These are phyloP conservation scores for Rosellinia necatrix DNA, from an alignment of 2,329 filamentous ascomycete species.

Conservation along the genomic window DNA sequence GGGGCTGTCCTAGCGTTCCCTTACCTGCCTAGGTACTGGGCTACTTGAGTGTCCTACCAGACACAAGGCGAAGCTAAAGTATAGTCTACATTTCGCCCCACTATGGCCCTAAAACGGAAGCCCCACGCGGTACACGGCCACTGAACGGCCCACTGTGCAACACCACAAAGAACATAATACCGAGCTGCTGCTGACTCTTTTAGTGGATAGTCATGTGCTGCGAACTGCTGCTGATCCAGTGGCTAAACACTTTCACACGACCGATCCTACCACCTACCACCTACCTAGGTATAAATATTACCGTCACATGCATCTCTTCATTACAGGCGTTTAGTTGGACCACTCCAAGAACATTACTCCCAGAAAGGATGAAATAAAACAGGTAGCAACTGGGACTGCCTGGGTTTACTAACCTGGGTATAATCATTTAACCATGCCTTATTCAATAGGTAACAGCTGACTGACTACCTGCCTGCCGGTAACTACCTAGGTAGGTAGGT, in stretches of 20 bases:
- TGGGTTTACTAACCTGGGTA: too few species aligned
- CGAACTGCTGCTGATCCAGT: constrained; percentile 1
- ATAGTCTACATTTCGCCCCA: too few species aligned
- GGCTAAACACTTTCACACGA: constrained; percentile 4
- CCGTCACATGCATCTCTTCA: constrained; percentile 6
- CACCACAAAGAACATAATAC: neutral
- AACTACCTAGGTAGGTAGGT: too few species aligned
- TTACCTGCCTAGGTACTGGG: neutral
- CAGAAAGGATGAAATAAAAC: too few species aligned
- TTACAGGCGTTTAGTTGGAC: too few species aligned
- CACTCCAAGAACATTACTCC: too few species aligned
- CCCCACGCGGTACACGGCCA: neutral
- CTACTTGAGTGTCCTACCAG: too few species aligned
- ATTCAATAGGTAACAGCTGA: too few species aligned
- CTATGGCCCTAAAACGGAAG: neutral
- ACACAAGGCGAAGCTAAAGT: too few species aligned
- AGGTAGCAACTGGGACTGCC: too few species aligned
- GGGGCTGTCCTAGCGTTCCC: neutral
- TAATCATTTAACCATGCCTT: too few species aligned
- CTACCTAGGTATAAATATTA: neutral
- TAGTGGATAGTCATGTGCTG: constrained; percentile 19
- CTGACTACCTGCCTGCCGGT: too few species aligned
- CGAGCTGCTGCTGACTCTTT: neutral
- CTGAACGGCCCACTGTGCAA: neutral
- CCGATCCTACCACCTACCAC: constrained; percentile 13